Conservation (phyloP, 495 filamentous ascomycete species). For the Podospora fimiseda region DNA sequence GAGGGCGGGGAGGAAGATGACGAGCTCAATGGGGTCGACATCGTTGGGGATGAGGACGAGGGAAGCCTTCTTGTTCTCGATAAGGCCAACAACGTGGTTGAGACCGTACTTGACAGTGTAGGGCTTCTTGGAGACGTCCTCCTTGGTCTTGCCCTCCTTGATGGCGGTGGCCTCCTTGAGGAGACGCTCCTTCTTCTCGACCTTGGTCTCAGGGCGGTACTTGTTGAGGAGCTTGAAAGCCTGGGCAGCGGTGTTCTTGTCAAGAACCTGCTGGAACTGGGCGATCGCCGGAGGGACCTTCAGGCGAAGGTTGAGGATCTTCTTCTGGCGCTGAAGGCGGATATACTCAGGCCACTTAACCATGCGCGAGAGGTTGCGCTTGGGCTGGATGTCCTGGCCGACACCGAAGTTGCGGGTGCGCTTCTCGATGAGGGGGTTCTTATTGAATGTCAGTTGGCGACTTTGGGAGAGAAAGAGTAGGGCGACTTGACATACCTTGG, state of each 20-base stretch:
- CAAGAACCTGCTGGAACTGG: slow-evolving; percentile 94
- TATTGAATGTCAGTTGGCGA: slow-evolving; percentile 28
- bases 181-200: slow-evolving; percentile 99
- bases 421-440: slow-evolving; percentile 99
- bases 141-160: slow-evolving; percentile 99
- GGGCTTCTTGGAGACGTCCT: slow-evolving; percentile 99
- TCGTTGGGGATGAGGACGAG: slow-evolving; percentile 98
- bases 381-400: slow-evolving; percentile 94
- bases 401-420: slow-evolving; percentile 96
- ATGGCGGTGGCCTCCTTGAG: slow-evolving; percentile 95
- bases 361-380: slow-evolving; percentile 96
- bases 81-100: slow-evolving; percentile 98
- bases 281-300: slow-evolving; percentile 97
- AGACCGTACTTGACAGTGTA: slow-evolving; percentile 99
- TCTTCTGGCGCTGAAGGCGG: slow-evolving; percentile 98
- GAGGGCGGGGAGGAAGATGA: slow-evolving; percentile 97
- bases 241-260: slow-evolving; percentile 97
- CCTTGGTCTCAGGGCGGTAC: slow-evolving; percentile 98
- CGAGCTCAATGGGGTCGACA: slow-evolving; percentile 98
- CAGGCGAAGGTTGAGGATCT: slow-evolving; percentile 96
- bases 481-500: slow-evolving; percentile 65
- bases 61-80: slow-evolving; percentile 99
- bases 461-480: not conserved
- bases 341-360: slow-evolving; percentile 99
- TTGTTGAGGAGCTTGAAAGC: slow-evolving; percentile 98